These are phyloP conservation scores for Alternaria alternata DNA, from an alignment of 2,329 filamentous ascomycete species.

Conservation along the genomic window DNA sequence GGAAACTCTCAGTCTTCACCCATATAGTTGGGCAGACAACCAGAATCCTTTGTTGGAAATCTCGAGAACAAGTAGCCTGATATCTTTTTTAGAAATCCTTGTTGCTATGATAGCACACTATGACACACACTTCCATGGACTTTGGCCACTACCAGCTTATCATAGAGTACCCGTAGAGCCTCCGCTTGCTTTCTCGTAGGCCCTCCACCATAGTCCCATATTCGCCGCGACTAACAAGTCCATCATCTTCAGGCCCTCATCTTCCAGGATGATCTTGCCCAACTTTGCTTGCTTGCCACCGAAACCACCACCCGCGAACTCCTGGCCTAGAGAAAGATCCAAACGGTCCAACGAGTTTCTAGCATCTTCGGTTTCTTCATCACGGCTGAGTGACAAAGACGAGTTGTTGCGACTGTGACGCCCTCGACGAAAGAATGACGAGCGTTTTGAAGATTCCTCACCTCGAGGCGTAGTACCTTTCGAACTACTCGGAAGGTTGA, in stretches of 20 bases:
- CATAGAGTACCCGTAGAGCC: conserved; percentile 2
- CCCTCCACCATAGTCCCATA: conserved; percentile 91
- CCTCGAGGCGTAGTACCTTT: conserved; percentile 43
- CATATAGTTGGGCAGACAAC: conserved; percentile 3
- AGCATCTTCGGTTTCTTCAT: conserved; percentile 25
- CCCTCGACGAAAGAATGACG: conserved; percentile 47
- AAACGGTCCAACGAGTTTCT: conserved; percentile 59
- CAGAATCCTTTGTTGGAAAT: background rate
- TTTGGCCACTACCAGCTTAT: background rate
- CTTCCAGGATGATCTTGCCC: conserved; percentile 88
- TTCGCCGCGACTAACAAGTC: conserved; percentile 92
- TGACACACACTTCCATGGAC: background rate
- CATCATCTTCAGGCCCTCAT: conserved; percentile 94
- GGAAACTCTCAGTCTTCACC: conserved; percentile 12
- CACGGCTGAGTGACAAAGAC: conserved; percentile 30
- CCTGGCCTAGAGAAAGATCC: conserved; percentile 79
- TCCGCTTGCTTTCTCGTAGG: conserved; percentile 68
- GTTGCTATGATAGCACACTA: background rate
- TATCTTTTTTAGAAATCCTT: background rate
- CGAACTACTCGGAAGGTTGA: conserved; percentile 76
- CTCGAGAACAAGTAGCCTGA: background rate
- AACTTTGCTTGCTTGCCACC: conserved; percentile 88
- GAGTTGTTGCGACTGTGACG: conserved; percentile 43
- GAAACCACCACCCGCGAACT: conserved; percentile 85
- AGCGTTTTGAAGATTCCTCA: conserved; percentile 43